Evolutionary conservation across 306 rosid genomes (phyloP).

Genomic region (Rubus idaeus): DNA sequence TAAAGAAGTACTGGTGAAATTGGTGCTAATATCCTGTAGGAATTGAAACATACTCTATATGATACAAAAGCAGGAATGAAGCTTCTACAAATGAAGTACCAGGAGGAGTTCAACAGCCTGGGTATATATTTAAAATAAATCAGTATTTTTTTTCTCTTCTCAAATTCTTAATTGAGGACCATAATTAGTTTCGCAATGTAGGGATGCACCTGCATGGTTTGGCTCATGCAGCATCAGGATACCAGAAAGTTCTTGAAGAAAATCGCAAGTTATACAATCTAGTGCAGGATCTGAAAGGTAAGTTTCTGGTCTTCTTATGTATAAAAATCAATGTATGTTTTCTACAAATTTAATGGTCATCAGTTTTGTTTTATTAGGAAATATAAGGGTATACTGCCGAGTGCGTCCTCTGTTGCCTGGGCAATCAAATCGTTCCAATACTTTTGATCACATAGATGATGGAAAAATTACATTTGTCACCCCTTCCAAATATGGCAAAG

Average conservation of each 20-base stretch:
- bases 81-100: slow-evolving; percentile 53
- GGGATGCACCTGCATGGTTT: slow-evolving; percentile 69
- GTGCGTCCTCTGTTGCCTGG: slow-evolving; percentile 77
- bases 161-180: slow-evolving; percentile 11
- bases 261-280: slow-evolving; percentile 89
- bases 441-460: slow-evolving; percentile 55
- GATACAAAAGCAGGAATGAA: slow-evolving; percentile 73
- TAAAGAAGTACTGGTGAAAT: slow-evolving; percentile 15
- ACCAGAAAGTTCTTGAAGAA: slow-evolving; percentile 88
- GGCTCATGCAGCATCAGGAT: slow-evolving; percentile 87
- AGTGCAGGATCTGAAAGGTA: slow-evolving; percentile 95
- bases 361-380: slow-evolving; percentile 54
- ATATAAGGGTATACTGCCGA: slow-evolving; percentile 91
- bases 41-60: slow-evolving; percentile 55
- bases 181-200: slow-evolving; percentile 29
- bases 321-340: not conserved
- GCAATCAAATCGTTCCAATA: slow-evolving; percentile 41
- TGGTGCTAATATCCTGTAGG: slow-evolving; percentile 45
- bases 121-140: slow-evolving; percentile 35
- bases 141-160: not conserved
- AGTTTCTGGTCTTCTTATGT: not conserved
- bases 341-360: slow-evolving; percentile 19
- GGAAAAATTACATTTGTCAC: slow-evolving; percentile 60
- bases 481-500: slow-evolving; percentile 83
- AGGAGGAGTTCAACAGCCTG: slow-evolving; percentile 58